A percentile compares a stretch with the other conserved stretches of the same genome.
Conservation (phyloP, 2,329 filamentous ascomycete species). For the Sporothrix luriei region DNA sequence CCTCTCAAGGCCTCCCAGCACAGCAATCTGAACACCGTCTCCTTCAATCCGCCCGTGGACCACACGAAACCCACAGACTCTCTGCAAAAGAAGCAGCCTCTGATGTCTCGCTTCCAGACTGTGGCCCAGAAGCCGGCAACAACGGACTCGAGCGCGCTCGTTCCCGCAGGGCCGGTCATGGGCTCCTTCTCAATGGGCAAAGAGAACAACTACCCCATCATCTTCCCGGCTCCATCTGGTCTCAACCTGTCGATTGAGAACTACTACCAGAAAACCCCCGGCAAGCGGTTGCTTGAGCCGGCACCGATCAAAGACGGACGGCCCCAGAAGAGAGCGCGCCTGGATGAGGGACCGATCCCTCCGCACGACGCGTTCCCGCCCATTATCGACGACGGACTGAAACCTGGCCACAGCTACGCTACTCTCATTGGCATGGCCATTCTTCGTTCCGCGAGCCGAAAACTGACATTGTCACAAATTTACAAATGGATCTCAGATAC, state of each 20-base stretch:
- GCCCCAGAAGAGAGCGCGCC: constrained; percentile 67
- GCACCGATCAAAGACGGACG: constrained; percentile 71
- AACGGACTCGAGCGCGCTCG: constrained; percentile 32
- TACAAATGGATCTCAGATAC: constrained; percentile 99
- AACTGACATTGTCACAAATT: constrained; percentile 88
- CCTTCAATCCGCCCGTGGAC: constrained; percentile 65
- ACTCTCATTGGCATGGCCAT: constrained; percentile 97
- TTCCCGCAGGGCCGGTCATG: constrained; percentile 3
- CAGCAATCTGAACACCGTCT: constrained; percentile 66
- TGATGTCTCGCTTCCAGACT: constrained; percentile 62
- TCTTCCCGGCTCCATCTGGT: constrained; percentile 53
- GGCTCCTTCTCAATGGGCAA: constrained; percentile 51
- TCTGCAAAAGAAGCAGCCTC: constrained; percentile 65
- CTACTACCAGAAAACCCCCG: constrained; percentile 56
- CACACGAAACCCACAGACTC: constrained; percentile 64
- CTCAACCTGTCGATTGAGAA: constrained; percentile 56
- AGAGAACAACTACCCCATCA: constrained; percentile 57
- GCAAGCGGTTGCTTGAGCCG: constrained; percentile 71
- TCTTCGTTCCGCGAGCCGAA: constrained; percentile 77
- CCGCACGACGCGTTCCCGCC: constrained; percentile 76
- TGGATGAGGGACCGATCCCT: constrained; percentile 62
- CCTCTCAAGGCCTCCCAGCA: constrained; percentile 58
- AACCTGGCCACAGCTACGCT: constrained; percentile 91
- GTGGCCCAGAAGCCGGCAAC: constrained; percentile 56
- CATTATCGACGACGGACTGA: constrained; percentile 81